These are phyloP conservation scores for Sherardia arvensis DNA, from an alignment of 257 asterid genomes.

Conservation along the genomic window DNA sequence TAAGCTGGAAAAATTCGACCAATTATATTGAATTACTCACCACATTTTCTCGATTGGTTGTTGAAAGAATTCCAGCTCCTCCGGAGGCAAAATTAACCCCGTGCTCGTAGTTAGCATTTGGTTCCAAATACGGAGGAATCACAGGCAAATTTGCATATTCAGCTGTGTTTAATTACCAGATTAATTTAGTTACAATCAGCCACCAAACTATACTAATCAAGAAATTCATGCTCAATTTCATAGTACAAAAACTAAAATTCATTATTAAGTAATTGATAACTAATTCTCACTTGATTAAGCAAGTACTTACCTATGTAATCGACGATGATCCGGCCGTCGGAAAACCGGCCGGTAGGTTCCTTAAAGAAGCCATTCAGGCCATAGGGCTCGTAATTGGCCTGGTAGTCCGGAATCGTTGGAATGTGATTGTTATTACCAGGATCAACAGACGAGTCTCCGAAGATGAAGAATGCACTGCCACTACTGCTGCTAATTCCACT, in stretches of 20 bases:
- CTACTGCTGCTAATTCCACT: neutral
- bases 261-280: neutral
- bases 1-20: too few relatives aligned
- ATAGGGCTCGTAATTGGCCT: slow-evolving; percentile 38
- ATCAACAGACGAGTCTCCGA: slow-evolving; percentile 50
- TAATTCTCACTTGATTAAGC: neutral
- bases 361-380: slow-evolving; percentile 37
- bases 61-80: slow-evolving; percentile 41
- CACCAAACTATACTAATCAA: neutral
- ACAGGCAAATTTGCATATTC: slow-evolving; percentile 40
- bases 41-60: slow-evolving; percentile 32
- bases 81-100: slow-evolving; percentile 56
- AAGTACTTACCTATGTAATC: slow-evolving; percentile 39
- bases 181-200: too few relatives aligned
- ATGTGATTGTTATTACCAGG: slow-evolving; percentile 45
- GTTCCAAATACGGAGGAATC: slow-evolving; percentile 40
- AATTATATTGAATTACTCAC: slow-evolving; percentile 15
- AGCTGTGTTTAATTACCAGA: slow-evolving; percentile 31
- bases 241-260: neutral
- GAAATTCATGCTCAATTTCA: too few relatives aligned
- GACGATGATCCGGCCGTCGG: slow-evolving; percentile 44
- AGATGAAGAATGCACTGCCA: slow-evolving; percentile 28
- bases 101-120: slow-evolving; percentile 24
- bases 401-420: slow-evolving; percentile 34
- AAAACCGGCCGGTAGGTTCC: slow-evolving; percentile 47